Evolutionary conservation across 2,329 filamentous ascomycete genomes (phyloP), one percentile per base, ranked within the genome.

Genomic region (Cordyceps cicadae): DNA sequence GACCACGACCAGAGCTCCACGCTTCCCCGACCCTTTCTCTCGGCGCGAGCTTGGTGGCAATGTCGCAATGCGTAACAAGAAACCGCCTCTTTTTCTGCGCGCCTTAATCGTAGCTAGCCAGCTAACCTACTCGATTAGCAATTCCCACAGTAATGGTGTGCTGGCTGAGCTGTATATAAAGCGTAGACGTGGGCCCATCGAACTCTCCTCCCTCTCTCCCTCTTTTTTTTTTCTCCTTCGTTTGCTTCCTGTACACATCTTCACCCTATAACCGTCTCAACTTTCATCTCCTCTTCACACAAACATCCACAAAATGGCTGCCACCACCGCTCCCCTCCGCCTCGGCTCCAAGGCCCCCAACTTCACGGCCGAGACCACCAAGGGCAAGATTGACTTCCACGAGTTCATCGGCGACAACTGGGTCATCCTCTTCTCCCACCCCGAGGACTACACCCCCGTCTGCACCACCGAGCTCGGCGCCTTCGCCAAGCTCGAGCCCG

Each of bases 401-500:
- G 81, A 91, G 74, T 92, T 88, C 78, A 83, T 92, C 66, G 87
- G 86, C 70, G 81, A 88, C 79, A 87, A 82, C 70, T 93, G 90
- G 90, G 85, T 87, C 62, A 84, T 94, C 66, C 80, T 94, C 68
- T 93, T 94, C 81, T 91, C 87, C 37, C 90, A 93, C 78, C 90
- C 90, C 3, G 88, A 87, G 75, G 92, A 96, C 77, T 96, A 90
- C 81, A 96, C 92, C 1, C 92, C 92, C 59, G 92, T 96, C 63
- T 97, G 92, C 83, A 97, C 92, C 65, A 97, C 92, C 59, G 92
- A 97, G 80, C 87, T 97, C 64, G 92, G 92, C 64, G 92, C 92
- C 63, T 95, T 97, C 70, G 89, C 92, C 68, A 94, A 92, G 78
- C 82, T 96, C 65, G 87, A 91, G 79, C 84, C 86, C 69, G 91